These are phyloP conservation scores for Alternaria brassicicola DNA, from an alignment of 2,329 filamentous ascomycete species.

Conservation along the genomic window DNA sequence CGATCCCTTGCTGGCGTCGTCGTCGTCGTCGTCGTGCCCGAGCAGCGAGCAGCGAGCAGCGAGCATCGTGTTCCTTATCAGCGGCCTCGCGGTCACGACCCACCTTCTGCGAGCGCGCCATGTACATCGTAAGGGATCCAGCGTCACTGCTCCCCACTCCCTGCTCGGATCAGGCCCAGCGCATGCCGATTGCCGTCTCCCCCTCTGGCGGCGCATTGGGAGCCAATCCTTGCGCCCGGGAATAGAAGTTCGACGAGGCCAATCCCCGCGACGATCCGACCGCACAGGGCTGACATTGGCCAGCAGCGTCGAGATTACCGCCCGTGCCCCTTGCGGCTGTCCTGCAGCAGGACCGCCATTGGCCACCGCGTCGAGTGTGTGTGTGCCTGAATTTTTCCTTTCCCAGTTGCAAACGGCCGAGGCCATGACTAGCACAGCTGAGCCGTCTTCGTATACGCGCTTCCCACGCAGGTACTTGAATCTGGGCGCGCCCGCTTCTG, in stretches of 20 bases:
- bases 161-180: constrained; percentile 5
- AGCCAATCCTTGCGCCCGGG: constrained; percentile 31
- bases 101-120: background rate
- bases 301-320: constrained; percentile 34
- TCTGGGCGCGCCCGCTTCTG: constrained; percentile 19
- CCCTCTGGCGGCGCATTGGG: background rate
- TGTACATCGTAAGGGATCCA: background rate
- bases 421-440: constrained; percentile 22
- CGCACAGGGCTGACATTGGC: constrained; percentile 30
- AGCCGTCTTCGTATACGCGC: constrained; percentile 13
- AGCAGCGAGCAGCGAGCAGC: too few species aligned
- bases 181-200: constrained; percentile 17
- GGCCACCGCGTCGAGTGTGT: constrained; percentile 16
- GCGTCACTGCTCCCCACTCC: background rate
- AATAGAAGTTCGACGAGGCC: constrained; percentile 31
- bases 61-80: background rate
- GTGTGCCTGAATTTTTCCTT: constrained; percentile 20
- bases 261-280: constrained; percentile 32
- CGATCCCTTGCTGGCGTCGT: background rate
- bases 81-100: background rate
- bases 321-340: constrained; percentile 27
- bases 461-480: constrained; percentile 28
- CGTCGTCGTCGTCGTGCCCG: background rate
- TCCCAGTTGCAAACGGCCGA: constrained; percentile 9
- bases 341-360: constrained; percentile 18